phyloP scores from a whole-genome alignment of 1,284 basidiomycete genomes.

The Wolfiporia cocos region DNA sequence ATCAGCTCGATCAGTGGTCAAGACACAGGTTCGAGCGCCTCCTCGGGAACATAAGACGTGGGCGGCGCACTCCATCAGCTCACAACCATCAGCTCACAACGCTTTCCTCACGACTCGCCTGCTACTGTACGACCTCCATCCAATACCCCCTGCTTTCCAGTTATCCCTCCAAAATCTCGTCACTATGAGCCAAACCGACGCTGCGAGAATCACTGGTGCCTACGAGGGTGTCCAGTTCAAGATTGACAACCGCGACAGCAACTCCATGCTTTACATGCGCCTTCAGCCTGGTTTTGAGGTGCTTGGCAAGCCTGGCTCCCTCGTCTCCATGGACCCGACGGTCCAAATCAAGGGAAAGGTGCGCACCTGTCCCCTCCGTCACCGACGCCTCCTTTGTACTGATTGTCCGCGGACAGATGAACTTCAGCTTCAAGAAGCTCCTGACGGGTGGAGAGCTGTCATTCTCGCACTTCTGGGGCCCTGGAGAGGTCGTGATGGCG shows the following conservation, averaged over 20 bases:
- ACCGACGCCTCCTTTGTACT: background rate
- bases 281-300: slow-evolving; percentile 24
- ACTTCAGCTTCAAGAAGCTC: slow-evolving; percentile 26
- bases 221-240: slow-evolving; percentile 25
- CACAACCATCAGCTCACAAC: too few relatives aligned
- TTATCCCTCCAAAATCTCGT: too few relatives aligned
- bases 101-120: too few relatives aligned
- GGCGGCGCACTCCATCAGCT: too few relatives aligned
- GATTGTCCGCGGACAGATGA: slow-evolving; percentile 10
- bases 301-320: slow-evolving; percentile 27
- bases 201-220: slow-evolving; percentile 15
- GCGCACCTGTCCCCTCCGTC: background rate
- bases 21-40: background rate
- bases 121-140: too few relatives aligned
- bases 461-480: slow-evolving; percentile 24
- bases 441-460: slow-evolving; percentile 25
- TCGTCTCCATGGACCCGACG: slow-evolving; percentile 28
- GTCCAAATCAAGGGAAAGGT: slow-evolving; percentile 28
- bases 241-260: slow-evolving; percentile 28
- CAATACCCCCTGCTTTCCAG: too few relatives aligned
- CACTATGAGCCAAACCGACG: too few relatives aligned
- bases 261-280: slow-evolving; percentile 24
- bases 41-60: background rate
- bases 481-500: slow-evolving; percentile 27
- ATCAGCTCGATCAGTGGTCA: slow-evolving; percentile 7